Evolutionary conservation across 2,329 filamentous ascomycete genomes (phyloP).

Genomic region (Monosporascus sp.): DNA sequence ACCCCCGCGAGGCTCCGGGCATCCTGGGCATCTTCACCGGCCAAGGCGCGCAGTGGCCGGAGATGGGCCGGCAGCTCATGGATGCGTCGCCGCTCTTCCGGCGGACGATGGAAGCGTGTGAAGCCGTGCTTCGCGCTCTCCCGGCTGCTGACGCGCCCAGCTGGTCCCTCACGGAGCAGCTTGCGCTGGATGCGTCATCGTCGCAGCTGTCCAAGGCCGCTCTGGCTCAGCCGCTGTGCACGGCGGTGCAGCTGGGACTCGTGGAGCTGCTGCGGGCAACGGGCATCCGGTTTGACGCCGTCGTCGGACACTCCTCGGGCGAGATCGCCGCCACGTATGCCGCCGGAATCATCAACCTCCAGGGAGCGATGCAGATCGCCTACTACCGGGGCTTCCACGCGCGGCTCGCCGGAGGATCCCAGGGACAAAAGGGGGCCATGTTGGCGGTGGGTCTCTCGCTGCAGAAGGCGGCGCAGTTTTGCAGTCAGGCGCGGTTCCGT

Average conservation of each 20-base stretch:
- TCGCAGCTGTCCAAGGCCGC: too few relatives aligned
- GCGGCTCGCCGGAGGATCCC: constrained; percentile 6
- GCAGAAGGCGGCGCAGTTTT: too few relatives aligned
- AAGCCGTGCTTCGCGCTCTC: constrained; percentile 7
- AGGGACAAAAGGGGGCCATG: too few relatives aligned
- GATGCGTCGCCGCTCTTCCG: constrained; percentile 6
- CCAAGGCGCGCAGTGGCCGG: constrained; percentile 27
- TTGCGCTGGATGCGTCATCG: too few relatives aligned
- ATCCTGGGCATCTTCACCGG: constrained; percentile 25
- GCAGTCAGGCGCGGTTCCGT: too few relatives aligned
- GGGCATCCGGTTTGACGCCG: constrained; percentile 15
- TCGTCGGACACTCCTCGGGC: constrained; percentile 24
- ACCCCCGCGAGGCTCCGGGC: too few relatives aligned
- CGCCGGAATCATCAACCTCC: constrained; percentile 11
- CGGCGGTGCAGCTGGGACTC: constrained; percentile 33
- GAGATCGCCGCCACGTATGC: constrained; percentile 21
- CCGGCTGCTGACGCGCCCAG: too few relatives aligned
- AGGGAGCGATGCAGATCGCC: constrained; percentile 21
- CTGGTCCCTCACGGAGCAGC: too few relatives aligned
- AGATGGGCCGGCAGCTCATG: constrained; percentile 14
- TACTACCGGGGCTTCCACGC: constrained; percentile 28
- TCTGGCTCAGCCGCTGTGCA: constrained; percentile 30
- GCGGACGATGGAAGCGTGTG: constrained; percentile 3
- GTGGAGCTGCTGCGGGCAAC: constrained; percentile 25
- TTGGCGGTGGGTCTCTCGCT: too few relatives aligned